Evolutionary conservation across 345 rosid genomes (phyloP).

Genomic region (Linum tenue): DNA sequence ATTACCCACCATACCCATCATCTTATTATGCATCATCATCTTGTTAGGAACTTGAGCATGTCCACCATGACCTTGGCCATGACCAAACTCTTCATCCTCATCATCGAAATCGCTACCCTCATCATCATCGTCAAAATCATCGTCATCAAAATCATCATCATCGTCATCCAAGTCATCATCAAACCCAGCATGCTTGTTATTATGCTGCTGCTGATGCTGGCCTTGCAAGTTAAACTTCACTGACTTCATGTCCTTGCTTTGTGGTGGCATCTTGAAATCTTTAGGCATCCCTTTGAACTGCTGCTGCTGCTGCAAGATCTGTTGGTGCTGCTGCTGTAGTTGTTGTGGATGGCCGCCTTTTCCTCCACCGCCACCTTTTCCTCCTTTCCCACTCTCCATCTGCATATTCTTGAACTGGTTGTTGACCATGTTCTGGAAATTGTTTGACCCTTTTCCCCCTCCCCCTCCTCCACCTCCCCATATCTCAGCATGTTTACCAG

Average conservation of each 20-base stretch:
- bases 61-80: constrained; percentile 32
- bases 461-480: constrained; percentile 34
- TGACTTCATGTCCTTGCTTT: constrained; percentile 43
- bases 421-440: constrained; percentile 28
- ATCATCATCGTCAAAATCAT: constrained; percentile 31
- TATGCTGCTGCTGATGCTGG: constrained; percentile 1
- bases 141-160: constrained; percentile 30
- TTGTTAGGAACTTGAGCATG: constrained; percentile 16
- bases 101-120: constrained; percentile 13
- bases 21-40: constrained; percentile 7
- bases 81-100: constrained; percentile 31
- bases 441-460: constrained; percentile 29
- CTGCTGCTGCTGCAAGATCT: neutral
- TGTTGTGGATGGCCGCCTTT: constrained; percentile 28
- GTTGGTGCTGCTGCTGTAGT: constrained; percentile 32
- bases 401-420: constrained; percentile 49
- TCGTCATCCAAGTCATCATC: constrained; percentile 24
- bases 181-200: constrained; percentile 20
- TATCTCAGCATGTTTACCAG: constrained; percentile 54
- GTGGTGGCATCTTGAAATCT: constrained; percentile 21
- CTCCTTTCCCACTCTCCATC: constrained; percentile 24
- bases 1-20: constrained; percentile 18
- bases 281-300: constrained; percentile 41
- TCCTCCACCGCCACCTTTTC: constrained; percentile 19
- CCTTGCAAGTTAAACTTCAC: constrained; percentile 45